phyloP scores from a whole-genome alignment of 2,329 filamentous ascomycete species.

The Pseudogymnoascus sp. region DNA sequence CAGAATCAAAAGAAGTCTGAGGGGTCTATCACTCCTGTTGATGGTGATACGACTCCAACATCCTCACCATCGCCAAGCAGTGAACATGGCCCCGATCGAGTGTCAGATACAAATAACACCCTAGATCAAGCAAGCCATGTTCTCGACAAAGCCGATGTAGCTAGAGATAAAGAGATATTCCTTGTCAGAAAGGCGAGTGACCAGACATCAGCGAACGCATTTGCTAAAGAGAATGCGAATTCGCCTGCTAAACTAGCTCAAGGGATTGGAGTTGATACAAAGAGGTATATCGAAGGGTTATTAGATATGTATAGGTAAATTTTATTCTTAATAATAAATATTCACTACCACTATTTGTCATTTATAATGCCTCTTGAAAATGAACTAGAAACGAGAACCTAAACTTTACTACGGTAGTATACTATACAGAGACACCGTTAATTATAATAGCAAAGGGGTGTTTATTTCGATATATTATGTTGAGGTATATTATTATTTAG shows the following conservation, averaged over 20 bases:
- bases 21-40: background rate
- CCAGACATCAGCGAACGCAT: slow-evolving; percentile 17
- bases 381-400: background rate
- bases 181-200: slow-evolving; percentile 55
- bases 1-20: background rate
- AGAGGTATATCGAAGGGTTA: slow-evolving; percentile 66
- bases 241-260: slow-evolving; percentile 57
- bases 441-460: background rate
- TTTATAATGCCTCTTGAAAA: background rate
- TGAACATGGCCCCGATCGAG: background rate
- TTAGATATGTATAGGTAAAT: slow-evolving; percentile 44
- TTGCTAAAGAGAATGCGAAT: slow-evolving; percentile 35
- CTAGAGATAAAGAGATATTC: slow-evolving; percentile 50
- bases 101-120: background rate
- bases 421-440: background rate
- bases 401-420: background rate
- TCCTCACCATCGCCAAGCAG: background rate
- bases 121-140: background rate
- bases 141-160: background rate
- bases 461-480: background rate
- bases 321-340: background rate
- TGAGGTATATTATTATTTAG: background rate
- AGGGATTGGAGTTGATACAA: slow-evolving; percentile 71
- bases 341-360: background rate
- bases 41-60: background rate